phyloP scores from a whole-genome alignment of 768 basidiomycete genomes.

The Suillus hirtellus region DNA sequence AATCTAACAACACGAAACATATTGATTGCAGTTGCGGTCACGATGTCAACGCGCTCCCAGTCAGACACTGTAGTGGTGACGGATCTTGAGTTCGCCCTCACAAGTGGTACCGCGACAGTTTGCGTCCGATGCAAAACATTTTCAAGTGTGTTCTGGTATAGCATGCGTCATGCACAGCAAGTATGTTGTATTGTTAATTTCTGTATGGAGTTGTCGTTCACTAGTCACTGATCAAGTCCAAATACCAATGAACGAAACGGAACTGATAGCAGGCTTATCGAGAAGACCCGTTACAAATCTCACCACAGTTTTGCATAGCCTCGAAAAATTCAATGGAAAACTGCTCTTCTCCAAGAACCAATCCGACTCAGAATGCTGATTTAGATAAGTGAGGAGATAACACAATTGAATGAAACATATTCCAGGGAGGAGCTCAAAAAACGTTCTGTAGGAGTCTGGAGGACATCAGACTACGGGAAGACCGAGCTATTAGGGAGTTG shows the following conservation, averaged over 20 bases:
- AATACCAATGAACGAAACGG: neutral
- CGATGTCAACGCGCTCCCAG: neutral
- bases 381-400: neutral
- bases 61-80: neutral
- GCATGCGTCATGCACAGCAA: neutral
- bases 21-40: neutral
- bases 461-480: neutral
- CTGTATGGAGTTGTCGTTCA: neutral
- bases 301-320: neutral
- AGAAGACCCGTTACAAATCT: neutral
- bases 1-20: neutral
- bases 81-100: neutral
- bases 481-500: neutral
- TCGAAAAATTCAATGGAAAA: neutral
- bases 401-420: neutral
- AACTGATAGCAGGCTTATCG: neutral
- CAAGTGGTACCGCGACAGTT: neutral
- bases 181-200: neutral
- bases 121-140: neutral
- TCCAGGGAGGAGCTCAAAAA: neutral
- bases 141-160: neutral
- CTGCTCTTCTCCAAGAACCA: neutral
- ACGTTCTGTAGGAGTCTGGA: neutral
- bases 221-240: neutral
- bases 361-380: neutral